Evolutionary conservation across 1,284 basidiomycete species (phyloP).

Genomic region (Cryptococcus sp.): DNA sequence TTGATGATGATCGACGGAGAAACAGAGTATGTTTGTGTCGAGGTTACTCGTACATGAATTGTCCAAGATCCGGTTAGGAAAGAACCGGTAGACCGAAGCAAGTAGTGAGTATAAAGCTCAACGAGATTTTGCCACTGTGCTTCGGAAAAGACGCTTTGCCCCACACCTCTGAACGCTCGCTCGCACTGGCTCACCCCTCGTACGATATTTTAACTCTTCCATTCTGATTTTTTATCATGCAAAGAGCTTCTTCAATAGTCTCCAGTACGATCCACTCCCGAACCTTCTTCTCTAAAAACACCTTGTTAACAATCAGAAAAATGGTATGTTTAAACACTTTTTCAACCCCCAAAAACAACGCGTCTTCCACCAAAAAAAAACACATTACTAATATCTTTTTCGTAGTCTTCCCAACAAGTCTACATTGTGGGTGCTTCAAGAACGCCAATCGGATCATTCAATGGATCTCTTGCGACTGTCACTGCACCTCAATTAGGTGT

Average conservation of each 20-base stretch:
- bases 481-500: conserved; percentile 88
- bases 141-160: no score
- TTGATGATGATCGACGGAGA: no score
- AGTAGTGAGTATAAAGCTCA: no score
- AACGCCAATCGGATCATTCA: conserved; percentile 91
- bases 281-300: not conserved
- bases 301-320: not conserved
- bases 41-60: no score
- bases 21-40: no score
- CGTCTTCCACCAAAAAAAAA: not conserved
- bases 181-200: no score
- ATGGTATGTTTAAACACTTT: not conserved
- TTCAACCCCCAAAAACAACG: not conserved
- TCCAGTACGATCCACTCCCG: not conserved
- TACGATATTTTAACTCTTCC: not conserved
- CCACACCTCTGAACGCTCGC: no score
- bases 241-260: not conserved
- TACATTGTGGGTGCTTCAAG: conserved; percentile 93
- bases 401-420: conserved; percentile 60
- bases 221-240: not conserved
- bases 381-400: not conserved
- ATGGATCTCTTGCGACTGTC: conserved; percentile 80
- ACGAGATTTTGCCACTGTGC: no score
- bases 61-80: no score
- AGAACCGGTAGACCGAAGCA: no score